Evolutionary conservation across 2,329 filamentous ascomycete genomes (phyloP), one percentile per base, ranked within the genome.

Genomic region (Chrysoporthe cubensis): DNA sequence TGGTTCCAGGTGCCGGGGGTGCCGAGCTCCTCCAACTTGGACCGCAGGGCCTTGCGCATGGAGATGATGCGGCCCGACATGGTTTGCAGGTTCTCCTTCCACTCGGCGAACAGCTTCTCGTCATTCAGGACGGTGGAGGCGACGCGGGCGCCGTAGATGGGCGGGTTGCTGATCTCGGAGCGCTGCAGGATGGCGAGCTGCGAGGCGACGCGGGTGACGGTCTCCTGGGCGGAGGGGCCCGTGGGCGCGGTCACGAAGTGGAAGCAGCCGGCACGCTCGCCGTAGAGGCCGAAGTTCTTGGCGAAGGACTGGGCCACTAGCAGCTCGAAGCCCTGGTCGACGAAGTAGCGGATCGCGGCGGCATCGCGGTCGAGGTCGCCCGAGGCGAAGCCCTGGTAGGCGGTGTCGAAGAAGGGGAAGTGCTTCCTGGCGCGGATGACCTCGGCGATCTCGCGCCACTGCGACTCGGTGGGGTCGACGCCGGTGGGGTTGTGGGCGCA

Each of bases 401-500:
- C 96, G 72, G 89, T 93, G 84, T 99, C 96, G 82, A 99, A 98
- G 88, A 99, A 98, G 75, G 96, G 95, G 83, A 99, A 97, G 80
- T 96, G 95, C 71, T 88, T 88, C 81, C 91, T 93, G 75, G 88
- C 80, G 74, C 87, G 87, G 80, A 98, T 89, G 57, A 97, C 80
- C 56, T 85, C 80, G 64, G 95, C 94, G 70, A 99, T 89, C 81
- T 96, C 87, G 79, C 91, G 93, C 96, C 96, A 99, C 83, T 99
- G 96, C 65, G 95, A 93, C 73, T 91, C 85, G 26, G 94, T 97
- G 8, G 94, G 94, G 81, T 99, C 96, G 71, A 99, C 94, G 68
- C 96, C 96, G 1, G 96, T 99, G 46, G 96, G 96, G 84, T 99
- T 99, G 85, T 99, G 96, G 48, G 96, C 96, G 79, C 96, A 99